phyloP scores from a whole-genome alignment of 805 yeast species.

The Monosporozyma yasuniensis region DNA sequence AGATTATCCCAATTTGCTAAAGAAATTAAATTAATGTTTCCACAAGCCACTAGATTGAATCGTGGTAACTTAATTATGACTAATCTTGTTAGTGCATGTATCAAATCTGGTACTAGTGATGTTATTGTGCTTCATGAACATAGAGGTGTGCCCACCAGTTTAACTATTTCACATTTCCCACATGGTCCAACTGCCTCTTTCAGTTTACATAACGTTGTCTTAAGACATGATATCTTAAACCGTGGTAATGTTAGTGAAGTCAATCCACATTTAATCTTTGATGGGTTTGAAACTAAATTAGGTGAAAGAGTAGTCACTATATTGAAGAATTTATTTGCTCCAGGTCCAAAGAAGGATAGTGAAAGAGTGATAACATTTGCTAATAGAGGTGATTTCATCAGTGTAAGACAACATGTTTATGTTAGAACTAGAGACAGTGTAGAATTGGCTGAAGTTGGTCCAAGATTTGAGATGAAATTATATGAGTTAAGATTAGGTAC shows the following conservation, averaged over 20 bases:
- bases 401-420: constrained; percentile 91
- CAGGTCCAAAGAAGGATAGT: constrained; percentile 87
- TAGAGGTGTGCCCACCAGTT: constrained; percentile 93
- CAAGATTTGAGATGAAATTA: constrained; percentile 94
- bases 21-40: constrained; percentile 82
- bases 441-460: constrained; percentile 93
- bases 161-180: constrained; percentile 90
- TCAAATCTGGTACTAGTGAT: constrained; percentile 74
- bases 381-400: constrained; percentile 82
- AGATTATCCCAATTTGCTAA: constrained; percentile 84
- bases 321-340: constrained; percentile 85
- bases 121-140: constrained; percentile 86
- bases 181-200: constrained; percentile 96
- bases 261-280: constrained; percentile 89
- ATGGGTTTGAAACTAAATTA: constrained; percentile 70
- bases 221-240: constrained; percentile 84
- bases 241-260: constrained; percentile 85
- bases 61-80: constrained; percentile 90
- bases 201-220: constrained; percentile 86
- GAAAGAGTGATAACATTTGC: constrained; percentile 90
- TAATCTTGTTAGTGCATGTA: constrained; percentile 74
- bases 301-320: constrained; percentile 77
- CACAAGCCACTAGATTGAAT: constrained; percentile 79
- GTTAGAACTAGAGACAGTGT: constrained; percentile 82
- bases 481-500: constrained; percentile 86